phyloP scores from a whole-genome alignment of 2,329 filamentous ascomycete species.

The Fusarium sp. region DNA sequence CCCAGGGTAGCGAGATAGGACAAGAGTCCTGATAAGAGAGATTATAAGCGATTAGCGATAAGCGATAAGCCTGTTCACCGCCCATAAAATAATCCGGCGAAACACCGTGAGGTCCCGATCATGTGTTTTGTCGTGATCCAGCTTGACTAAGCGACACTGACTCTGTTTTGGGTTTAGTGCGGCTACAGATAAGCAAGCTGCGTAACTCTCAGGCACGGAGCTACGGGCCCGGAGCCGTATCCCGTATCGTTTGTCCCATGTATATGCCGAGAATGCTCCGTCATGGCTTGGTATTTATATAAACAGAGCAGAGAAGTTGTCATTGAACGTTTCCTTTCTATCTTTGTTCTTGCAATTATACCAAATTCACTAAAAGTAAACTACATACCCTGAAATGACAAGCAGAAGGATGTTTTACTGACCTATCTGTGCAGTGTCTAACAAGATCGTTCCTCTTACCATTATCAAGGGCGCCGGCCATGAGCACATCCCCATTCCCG shows the following conservation, averaged over 20 bases:
- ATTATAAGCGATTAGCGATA: not conserved
- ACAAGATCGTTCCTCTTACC: conserved; percentile 32
- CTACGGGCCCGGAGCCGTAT: conserved; percentile 10
- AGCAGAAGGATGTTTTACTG: not conserved
- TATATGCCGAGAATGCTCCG: conserved; percentile 7
- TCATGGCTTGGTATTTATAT: not conserved
- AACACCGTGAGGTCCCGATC: conserved; percentile 2
- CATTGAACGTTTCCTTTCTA: rapidly evolving
- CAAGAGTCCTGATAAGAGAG: rapidly evolving
- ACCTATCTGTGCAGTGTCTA: conserved; percentile 3
- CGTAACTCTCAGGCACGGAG: not conserved
- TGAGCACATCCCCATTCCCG: conserved; percentile 24
- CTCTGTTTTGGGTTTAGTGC: rapidly evolving
- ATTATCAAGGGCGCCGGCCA: conserved; percentile 33
- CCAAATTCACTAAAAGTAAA: not conserved
- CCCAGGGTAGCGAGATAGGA: not conserved
- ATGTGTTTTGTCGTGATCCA: conserved; percentile 3
- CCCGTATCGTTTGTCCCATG: not conserved
- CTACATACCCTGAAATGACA: not conserved
- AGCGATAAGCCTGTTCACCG: not conserved
- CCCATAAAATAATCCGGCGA: not conserved
- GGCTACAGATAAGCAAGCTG: not conserved
- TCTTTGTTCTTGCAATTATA: not conserved
- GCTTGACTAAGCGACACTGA: not conserved
- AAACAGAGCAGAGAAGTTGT: rapidly evolving